Evolutionary conservation across 2,329 filamentous ascomycete species (phyloP), one percentile per base, ranked within the genome.

Genomic region (Fusarium fujikuroi): DNA sequence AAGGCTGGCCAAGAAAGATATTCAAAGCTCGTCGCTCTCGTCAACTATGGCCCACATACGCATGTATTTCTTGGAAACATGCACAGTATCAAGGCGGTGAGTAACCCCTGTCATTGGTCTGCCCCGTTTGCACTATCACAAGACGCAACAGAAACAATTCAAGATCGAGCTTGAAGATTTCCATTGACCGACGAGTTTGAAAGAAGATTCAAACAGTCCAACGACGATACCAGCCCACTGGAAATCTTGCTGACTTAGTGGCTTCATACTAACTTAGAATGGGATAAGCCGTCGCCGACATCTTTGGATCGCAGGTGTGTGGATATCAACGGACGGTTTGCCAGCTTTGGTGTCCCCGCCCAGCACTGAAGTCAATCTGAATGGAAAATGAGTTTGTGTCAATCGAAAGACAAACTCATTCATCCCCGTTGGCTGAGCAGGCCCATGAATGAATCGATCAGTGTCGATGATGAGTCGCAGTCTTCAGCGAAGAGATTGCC

Each of bases 261-360:
- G 65, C 67, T 52, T 46, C 34, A 70, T 62, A 44, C 73, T 77
- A 77, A 69, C 75, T 66, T 14, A 14, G 72, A 72, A 52, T 49
- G 60, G 74, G 63, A 32, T 68, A 72, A 75, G 50, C 58, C 54
- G 42, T 58, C 39, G 44, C 52, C 40, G 50, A 43, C 72, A 58
- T 58, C 66, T 60, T 69, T 66, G 56, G 70, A 74, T 56, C 50
- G 56, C 30, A 60, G 71, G 75, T 56, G 75, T 76, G 73, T 61
- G 50, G 9, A 63, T 72, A 77, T 34, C 53, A 61, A 49, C 23
- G 23, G 61, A 54, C 44, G 58, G 68, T 32, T 56, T 71, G 49
- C 40, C 49, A 49, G 53, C 70, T 67, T 49, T 23, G 34, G 47
- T 44, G 58, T 67, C 58, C 16, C 70, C 62, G 63, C 70, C 34